A percentile compares a stretch with the other conserved stretches of the same genome.
Conservation (phyloP, 2,329 filamentous ascomycete genomes). For the Trichophyton verrucosum region DNA sequence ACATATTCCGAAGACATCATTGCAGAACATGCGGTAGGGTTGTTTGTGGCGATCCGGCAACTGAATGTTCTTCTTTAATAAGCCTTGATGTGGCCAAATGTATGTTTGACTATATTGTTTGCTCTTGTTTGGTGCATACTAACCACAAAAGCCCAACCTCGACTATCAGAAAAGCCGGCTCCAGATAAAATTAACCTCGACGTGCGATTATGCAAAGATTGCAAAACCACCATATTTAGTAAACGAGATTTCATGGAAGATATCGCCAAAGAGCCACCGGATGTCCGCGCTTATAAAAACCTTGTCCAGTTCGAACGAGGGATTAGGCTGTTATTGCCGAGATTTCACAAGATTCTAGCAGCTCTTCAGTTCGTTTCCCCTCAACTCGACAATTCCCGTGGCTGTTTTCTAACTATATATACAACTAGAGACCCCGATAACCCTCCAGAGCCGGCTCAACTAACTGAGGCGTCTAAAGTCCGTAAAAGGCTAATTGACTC, state of each 20-base stretch:
- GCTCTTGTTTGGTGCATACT: background rate
- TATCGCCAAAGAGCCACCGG: constrained; percentile 53
- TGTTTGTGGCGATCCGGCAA: constrained; percentile 77
- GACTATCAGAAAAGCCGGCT: constrained; percentile 30
- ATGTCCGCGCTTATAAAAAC: constrained; percentile 71
- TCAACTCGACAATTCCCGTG: background rate
- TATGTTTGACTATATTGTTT: constrained; percentile 28
- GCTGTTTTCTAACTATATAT: constrained; percentile 6
- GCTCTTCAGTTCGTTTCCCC: constrained; percentile 48
- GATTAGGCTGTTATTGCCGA: constrained; percentile 67
- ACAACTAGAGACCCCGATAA: constrained; percentile 45
- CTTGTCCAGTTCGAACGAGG: constrained; percentile 77
- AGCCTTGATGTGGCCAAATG: constrained; percentile 61
- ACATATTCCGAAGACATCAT: constrained; percentile 87
- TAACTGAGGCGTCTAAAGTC: constrained; percentile 76
- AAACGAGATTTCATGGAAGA: constrained; percentile 68
- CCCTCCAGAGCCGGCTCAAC: constrained; percentile 54
- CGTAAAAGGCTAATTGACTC: constrained; percentile 81
- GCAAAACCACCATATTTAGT: constrained; percentile 58
- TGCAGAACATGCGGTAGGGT: constrained; percentile 88
- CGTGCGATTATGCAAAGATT: constrained; percentile 85
- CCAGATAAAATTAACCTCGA: constrained; percentile 55
- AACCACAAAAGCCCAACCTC: constrained; percentile 17
- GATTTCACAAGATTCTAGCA: constrained; percentile 65
- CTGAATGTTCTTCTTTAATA: constrained; percentile 72